phyloP scores from a whole-genome alignment of 2,329 filamentous ascomycete species.

The Davidsoniella neocaledoniae region DNA sequence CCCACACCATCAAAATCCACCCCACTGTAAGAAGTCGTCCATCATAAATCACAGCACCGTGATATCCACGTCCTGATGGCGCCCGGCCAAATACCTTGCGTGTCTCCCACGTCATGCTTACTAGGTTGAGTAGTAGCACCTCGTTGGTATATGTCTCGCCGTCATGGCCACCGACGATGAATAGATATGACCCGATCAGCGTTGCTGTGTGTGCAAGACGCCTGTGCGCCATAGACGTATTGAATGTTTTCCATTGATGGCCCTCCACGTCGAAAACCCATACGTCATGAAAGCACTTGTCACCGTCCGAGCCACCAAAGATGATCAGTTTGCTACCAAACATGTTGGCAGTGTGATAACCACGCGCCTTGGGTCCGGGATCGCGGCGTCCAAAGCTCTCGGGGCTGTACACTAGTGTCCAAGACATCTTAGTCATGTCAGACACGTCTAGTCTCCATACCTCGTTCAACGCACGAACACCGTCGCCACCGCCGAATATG shows the following conservation, averaged over 20 bases:
- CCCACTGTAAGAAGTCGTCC: conserved; percentile 47
- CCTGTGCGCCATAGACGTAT: conserved; percentile 43
- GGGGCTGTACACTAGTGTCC: conserved; percentile 43
- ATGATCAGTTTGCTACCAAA: conserved; percentile 56
- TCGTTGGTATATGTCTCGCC: conserved; percentile 54
- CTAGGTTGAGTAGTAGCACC: conserved; percentile 49
- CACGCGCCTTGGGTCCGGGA: conserved; percentile 39
- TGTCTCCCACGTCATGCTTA: conserved; percentile 59
- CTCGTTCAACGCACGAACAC: conserved; percentile 52
- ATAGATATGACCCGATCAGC: conserved; percentile 52
- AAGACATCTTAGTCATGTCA: conserved; percentile 50
- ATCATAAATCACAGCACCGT: conserved; percentile 49
- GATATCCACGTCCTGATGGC: conserved; percentile 48
- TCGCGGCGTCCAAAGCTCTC: conserved; percentile 19
- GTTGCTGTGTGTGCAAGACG: conserved; percentile 53
- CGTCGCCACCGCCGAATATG: conserved; percentile 55
- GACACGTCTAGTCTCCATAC: conserved; percentile 56
- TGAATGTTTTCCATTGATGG: conserved; percentile 40
- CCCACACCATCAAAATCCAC: conserved; percentile 50
- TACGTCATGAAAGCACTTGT: conserved; percentile 56
- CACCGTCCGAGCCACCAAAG: conserved; percentile 52
- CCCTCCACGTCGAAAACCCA: conserved; percentile 56
- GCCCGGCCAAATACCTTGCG: conserved; percentile 46
- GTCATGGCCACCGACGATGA: conserved; percentile 54
- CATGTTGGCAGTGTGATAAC: conserved; percentile 59